Evolutionary conservation across 1,139 yeast genomes (phyloP).

Genomic region (Arxiozyma bovina): DNA sequence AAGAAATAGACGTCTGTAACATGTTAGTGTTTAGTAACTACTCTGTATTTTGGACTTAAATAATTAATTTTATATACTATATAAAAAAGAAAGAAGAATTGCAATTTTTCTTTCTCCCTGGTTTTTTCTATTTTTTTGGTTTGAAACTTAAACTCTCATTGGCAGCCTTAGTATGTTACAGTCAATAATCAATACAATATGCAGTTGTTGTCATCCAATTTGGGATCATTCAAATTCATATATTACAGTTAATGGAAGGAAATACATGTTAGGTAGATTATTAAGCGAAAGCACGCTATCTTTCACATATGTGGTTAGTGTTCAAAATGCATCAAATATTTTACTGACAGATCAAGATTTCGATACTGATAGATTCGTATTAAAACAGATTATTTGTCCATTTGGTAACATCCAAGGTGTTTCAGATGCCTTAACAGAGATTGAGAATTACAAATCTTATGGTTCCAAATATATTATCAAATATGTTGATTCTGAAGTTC

Average conservation of each 20-base stretch:
- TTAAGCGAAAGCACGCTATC: constrained; percentile 89
- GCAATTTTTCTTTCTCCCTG: not conserved
- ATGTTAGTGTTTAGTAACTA: not conserved
- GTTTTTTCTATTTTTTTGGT: too few relatives aligned
- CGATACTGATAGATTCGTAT: constrained; percentile 41
- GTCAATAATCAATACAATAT: constrained; percentile 5
- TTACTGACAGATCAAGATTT: not conserved
- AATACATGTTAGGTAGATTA: constrained; percentile 44
- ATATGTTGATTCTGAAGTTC: constrained; percentile 60
- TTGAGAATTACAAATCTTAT: constrained; percentile 66
- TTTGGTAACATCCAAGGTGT: constrained; percentile 67
- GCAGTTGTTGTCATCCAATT: constrained; percentile 13
- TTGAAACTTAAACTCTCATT: not conserved
- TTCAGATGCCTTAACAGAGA: constrained; percentile 64
- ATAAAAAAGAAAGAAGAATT: too few relatives aligned
- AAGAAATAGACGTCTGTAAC: not conserved
- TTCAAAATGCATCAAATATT: not conserved
- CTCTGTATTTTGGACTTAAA: too few relatives aligned
- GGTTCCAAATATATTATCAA: constrained; percentile 58
- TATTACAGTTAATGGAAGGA: constrained; percentile 36
- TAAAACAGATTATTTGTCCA: constrained; percentile 82
- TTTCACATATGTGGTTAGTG: constrained; percentile 50
- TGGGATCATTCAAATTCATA: constrained; percentile 10
- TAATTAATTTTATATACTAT: too few relatives aligned
- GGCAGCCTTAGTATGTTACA: not conserved